Evolutionary conservation across 148 eudicot species (phyloP).

Genomic region (Euryodendron excelsum): DNA sequence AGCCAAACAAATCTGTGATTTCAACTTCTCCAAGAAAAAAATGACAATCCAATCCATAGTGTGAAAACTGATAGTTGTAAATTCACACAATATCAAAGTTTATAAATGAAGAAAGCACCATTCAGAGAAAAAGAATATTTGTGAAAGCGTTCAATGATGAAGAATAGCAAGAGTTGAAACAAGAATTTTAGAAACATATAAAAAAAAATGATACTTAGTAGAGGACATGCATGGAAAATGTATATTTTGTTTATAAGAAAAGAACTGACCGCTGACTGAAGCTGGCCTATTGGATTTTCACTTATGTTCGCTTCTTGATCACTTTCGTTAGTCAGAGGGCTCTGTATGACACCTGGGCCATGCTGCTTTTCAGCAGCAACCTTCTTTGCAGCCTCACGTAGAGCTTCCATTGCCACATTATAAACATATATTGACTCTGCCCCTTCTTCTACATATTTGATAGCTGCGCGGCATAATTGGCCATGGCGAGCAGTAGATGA

Average conservation of each 20-base stretch:
- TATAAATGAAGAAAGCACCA: not conserved
- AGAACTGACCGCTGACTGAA: slow-evolving; percentile 18
- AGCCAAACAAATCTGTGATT: not conserved
- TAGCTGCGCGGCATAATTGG: slow-evolving; percentile 35
- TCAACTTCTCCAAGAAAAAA: not conserved
- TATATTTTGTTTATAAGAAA: not conserved
- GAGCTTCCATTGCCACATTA: slow-evolving; percentile 25
- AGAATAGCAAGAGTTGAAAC: not conserved
- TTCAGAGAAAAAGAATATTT: not conserved
- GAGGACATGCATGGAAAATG: not conserved
- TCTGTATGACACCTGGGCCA: slow-evolving; percentile 12
- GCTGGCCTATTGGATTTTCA: slow-evolving; percentile 5
- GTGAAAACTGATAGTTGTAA: not conserved
- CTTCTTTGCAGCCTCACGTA: slow-evolving; percentile 17
- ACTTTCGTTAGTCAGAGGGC: slow-evolving; percentile 20
- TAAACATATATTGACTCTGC: slow-evolving; percentile 10
- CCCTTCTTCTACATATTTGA: slow-evolving; percentile 30
- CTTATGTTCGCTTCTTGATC: slow-evolving; percentile 15
- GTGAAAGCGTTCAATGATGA: not conserved
- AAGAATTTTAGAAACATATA: not conserved
- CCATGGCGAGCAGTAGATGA: slow-evolving; percentile 25
- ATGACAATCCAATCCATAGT: not conserved
- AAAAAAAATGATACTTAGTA: not conserved
- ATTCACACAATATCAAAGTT: not conserved
- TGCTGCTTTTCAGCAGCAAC: slow-evolving; percentile 21